Evolutionary conservation across 2,329 filamentous ascomycete species (phyloP).

Genomic region (Verticillium klebahnii): DNA sequence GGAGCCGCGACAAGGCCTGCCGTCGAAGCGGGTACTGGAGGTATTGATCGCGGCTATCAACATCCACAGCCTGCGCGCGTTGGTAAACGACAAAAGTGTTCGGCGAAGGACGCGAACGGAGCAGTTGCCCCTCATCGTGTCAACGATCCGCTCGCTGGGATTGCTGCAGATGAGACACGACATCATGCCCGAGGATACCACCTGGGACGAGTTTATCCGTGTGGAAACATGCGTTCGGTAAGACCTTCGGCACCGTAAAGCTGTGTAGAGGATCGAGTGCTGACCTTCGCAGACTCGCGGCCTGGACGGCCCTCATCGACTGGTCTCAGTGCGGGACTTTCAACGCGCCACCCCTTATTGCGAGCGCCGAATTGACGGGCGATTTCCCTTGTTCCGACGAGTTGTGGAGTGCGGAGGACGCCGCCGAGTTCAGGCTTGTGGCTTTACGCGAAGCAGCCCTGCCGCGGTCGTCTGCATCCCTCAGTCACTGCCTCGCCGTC

Average conservation of each 20-base stretch:
- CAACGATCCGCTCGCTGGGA: conserved; percentile 10
- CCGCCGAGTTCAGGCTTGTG: conserved; percentile 12
- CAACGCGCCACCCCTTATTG: conserved; percentile 15
- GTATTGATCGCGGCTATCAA: conserved; percentile 21
- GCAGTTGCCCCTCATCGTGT: conserved; percentile 16
- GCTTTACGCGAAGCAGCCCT: background rate
- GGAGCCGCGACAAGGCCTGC: conserved; percentile 2
- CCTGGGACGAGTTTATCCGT: conserved; percentile 13
- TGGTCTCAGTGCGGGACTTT: conserved; percentile 22
- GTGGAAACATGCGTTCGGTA: conserved; percentile 16
- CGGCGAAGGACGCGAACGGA: background rate
- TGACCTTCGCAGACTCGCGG: conserved; percentile 13
- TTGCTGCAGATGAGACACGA: conserved; percentile 10
- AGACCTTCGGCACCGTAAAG: background rate
- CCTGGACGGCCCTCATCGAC: conserved; percentile 17
- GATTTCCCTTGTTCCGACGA: conserved; percentile 17
- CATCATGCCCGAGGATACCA: conserved; percentile 1
- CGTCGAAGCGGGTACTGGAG: conserved; percentile 8
- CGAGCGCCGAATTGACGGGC: conserved; percentile 17
- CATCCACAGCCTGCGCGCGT: conserved; percentile 10
- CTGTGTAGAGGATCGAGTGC: too few species aligned
- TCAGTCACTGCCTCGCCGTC: conserved; percentile 13
- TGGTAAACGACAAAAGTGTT: background rate
- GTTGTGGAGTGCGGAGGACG: conserved; percentile 19
- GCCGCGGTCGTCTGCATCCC: conserved; percentile 2